A percentile compares a stretch with the other conserved stretches of the same genome.
Conservation (phyloP, 225 moss, liverwort and hornwort genomes). For the Climacium dendroides region DNA sequence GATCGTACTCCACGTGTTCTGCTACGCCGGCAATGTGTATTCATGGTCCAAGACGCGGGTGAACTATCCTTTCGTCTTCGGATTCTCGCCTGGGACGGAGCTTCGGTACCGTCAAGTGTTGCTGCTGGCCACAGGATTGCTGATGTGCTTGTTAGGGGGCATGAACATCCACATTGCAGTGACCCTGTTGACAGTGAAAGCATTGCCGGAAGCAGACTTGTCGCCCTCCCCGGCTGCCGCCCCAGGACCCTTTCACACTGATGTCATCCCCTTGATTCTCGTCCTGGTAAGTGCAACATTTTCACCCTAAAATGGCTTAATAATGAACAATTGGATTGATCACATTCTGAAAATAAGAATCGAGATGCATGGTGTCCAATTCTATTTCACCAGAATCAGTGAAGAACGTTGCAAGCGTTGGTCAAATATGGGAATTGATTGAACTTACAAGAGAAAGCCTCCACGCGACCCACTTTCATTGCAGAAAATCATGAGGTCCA, state of each 20-base stretch:
- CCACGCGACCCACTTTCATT: background rate
- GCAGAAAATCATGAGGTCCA: background rate
- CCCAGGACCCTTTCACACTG: background rate
- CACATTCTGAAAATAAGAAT: no score
- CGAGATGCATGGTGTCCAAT: background rate
- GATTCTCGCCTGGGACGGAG: conserved; percentile 58
- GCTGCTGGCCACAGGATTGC: conserved; percentile 37
- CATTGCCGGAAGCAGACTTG: background rate
- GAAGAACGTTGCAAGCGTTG: background rate
- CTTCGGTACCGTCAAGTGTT: conserved; percentile 66
- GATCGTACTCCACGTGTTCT: conserved; percentile 47
- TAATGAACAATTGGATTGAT: background rate
- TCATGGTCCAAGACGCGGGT: conserved; percentile 61
- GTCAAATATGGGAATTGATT: background rate
- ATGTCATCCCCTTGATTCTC: conserved; percentile 38
- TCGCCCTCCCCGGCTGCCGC: background rate
- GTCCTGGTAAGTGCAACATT: conserved; percentile 9
- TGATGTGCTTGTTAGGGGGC: conserved; percentile 35
- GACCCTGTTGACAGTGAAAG: background rate
- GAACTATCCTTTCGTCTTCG: conserved; percentile 68
- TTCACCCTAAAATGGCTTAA: background rate
- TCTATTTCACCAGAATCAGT: no score
- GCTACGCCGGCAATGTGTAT: conserved; percentile 61
- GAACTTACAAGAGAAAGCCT: background rate
- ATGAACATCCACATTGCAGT: conserved; percentile 54